Percentiles rank a stretch among this genome's conserved stretches.
Conservation (phyloP, 352 stramenopile genomes). For the Elongisporangium anandrum region DNA sequence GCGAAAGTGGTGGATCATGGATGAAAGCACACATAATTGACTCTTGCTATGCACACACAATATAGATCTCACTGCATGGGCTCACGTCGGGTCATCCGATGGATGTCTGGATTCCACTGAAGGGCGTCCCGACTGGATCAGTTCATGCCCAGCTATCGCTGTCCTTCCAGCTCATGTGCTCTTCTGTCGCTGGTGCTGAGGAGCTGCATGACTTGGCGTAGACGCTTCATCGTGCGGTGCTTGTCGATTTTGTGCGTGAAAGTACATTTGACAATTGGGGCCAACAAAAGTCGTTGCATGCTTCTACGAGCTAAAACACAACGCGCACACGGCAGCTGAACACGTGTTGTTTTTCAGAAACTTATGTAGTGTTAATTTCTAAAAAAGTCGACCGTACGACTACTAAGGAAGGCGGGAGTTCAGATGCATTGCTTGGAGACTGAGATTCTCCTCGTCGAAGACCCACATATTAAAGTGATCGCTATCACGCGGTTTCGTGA, state of each 20-base stretch:
- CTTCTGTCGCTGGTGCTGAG: slow-evolving; percentile 21
- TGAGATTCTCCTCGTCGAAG: too few species aligned
- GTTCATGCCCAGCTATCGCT: slow-evolving; percentile 58
- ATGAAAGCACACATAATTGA: not conserved
- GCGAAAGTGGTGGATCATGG: not conserved
- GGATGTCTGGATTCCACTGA: slow-evolving; percentile 64
- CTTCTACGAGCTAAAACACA: too few species aligned
- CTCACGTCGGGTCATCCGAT: slow-evolving; percentile 60
- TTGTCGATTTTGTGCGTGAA: too few species aligned
- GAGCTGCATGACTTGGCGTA: slow-evolving; percentile 18
- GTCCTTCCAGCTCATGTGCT: slow-evolving; percentile 85
- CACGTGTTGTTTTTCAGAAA: too few species aligned
- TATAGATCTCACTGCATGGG: slow-evolving; percentile 39
- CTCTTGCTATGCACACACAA: not conserved
- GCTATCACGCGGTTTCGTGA: too few species aligned
- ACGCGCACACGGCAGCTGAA: too few species aligned
- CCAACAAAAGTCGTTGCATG: too few species aligned
- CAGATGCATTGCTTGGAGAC: too few species aligned
- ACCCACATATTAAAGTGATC: too few species aligned
- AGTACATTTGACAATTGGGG: not conserved
- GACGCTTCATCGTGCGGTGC: not conserved
- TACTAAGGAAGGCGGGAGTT: too few species aligned
- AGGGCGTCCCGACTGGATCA: slow-evolving; percentile 47
- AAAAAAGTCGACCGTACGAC: too few species aligned
- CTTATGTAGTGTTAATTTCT: too few species aligned